Conservation (phyloP, 257 asterid genomes). For the Solanum corneliomulleri region DNA sequence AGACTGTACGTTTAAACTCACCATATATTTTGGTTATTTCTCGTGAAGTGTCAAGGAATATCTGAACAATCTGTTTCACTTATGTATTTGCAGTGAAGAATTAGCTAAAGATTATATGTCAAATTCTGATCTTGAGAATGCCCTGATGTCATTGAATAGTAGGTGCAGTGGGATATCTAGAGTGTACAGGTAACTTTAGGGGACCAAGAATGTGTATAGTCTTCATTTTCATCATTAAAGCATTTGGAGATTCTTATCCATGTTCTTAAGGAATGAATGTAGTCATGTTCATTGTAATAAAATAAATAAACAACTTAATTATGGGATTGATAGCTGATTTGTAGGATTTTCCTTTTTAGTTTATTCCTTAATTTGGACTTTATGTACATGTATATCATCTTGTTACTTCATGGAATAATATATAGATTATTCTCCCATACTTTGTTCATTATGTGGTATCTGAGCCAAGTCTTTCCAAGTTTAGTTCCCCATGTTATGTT, state of each 20-base stretch:
- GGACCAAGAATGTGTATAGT: neutral
- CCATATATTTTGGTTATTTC: neutral
- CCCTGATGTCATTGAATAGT: conserved; percentile 43
- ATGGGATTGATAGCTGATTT: neutral
- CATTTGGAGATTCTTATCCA: neutral
- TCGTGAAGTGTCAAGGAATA: too few species aligned
- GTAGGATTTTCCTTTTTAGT: neutral
- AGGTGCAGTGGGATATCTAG: conserved; percentile 73
- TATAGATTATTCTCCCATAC: neutral
- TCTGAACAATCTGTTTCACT: neutral
- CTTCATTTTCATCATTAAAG: neutral
- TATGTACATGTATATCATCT: neutral
- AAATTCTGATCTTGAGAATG: conserved; percentile 77
- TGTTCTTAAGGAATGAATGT: neutral
- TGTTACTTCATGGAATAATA: neutral
- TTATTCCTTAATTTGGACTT: neutral
- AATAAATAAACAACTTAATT: neutral
- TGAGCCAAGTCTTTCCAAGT: neutral
- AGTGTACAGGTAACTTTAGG: conserved; percentile 59
- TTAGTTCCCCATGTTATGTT: neutral
- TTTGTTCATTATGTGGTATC: neutral
- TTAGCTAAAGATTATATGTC: conserved; percentile 85
- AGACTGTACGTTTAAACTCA: conserved; percentile 41
- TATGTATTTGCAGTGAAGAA: conserved; percentile 36
- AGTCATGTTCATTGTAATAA: neutral